Percentiles rank a stretch among this genome's conserved stretches.
phyloP scores from a whole-genome alignment of 495 filamentous ascomycete species.

The Talaromyces liani region DNA sequence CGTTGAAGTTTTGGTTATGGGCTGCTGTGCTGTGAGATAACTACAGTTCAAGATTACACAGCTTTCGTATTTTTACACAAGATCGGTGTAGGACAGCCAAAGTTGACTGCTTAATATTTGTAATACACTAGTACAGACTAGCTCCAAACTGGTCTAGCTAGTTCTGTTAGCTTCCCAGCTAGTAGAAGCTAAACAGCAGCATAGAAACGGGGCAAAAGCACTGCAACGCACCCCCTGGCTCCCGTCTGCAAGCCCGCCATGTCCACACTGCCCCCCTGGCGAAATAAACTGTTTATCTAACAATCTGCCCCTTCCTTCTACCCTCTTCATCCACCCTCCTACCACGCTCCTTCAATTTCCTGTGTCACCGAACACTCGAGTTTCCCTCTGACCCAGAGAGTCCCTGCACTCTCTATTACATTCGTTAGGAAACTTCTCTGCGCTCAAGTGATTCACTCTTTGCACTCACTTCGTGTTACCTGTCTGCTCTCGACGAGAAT shows the following conservation, averaged over 20 bases:
- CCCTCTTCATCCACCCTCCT: constrained; percentile 10
- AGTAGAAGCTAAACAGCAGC: too few relatives aligned
- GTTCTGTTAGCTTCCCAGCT: too few relatives aligned
- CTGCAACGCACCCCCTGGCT: constrained; percentile 11
- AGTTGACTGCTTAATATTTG: too few relatives aligned
- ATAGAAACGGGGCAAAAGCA: too few relatives aligned
- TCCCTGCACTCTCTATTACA: constrained; percentile 36
- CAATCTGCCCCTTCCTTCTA: constrained; percentile 17
- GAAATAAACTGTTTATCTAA: constrained; percentile 11
- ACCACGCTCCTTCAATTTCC: constrained; percentile 11
- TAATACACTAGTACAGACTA: too few relatives aligned
- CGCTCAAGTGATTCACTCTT: neutral
- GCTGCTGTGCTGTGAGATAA: neutral
- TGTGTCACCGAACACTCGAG: constrained; percentile 13
- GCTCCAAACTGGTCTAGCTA: too few relatives aligned
- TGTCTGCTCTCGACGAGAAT: neutral
- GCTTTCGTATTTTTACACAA: neutral
- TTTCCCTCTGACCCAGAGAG: constrained; percentile 40
- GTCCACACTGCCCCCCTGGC: neutral
- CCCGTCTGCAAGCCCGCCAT: constrained; percentile 2
- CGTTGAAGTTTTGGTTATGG: too few relatives aligned
- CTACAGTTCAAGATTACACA: neutral
- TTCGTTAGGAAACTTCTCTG: constrained; percentile 30
- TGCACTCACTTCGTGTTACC: neutral
- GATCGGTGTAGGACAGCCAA: too few relatives aligned